Conservation (phyloP, 2,329 filamentous ascomycete species). For the Kalmusia sp. region DNA sequence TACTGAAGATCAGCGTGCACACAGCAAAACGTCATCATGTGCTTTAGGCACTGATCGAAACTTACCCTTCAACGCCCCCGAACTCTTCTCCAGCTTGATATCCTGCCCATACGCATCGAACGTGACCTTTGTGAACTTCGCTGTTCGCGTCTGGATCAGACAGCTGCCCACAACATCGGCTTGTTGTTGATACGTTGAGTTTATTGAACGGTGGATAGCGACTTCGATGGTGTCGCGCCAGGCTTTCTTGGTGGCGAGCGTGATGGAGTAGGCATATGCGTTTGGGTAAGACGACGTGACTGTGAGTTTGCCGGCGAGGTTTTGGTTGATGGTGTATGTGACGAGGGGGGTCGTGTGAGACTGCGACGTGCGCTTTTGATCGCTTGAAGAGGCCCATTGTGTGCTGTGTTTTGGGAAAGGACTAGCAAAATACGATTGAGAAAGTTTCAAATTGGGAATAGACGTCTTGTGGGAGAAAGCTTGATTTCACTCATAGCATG, state of each 20-base stretch:
- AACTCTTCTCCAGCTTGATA: slow-evolving; percentile 10
- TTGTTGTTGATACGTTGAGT: slow-evolving; percentile 8
- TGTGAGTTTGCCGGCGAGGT: slow-evolving; percentile 15
- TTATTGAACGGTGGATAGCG: slow-evolving; percentile 15
- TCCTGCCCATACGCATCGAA: slow-evolving; percentile 17
- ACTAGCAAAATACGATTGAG: no score
- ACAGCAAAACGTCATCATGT: no score
- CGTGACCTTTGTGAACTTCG: slow-evolving; percentile 5
- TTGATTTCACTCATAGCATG: not conserved
- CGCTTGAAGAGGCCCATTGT: slow-evolving; percentile 8
- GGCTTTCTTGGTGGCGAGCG: slow-evolving; percentile 5
- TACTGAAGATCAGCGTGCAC: not conserved
- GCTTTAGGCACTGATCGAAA: not conserved
- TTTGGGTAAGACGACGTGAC: slow-evolving; percentile 7
- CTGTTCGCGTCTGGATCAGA: slow-evolving; percentile 10
- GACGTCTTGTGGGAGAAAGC: not conserved
- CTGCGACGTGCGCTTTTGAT: not conserved
- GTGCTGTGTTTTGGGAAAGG: no score
- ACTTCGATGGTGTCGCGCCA: slow-evolving; percentile 18
- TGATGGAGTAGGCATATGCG: slow-evolving; percentile 18
- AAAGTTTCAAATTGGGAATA: not conserved
- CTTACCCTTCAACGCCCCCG: not conserved
- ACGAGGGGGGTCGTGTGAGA: slow-evolving; percentile 10
- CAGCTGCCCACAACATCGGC: slow-evolving; percentile 15
- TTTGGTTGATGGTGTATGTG: slow-evolving; percentile 14